Percentiles rank a stretch among this genome's conserved stretches.
These are phyloP conservation scores for Suhomyces atakaporum DNA, from an alignment of 1,139 yeast genomes.

Conservation along the genomic window DNA sequence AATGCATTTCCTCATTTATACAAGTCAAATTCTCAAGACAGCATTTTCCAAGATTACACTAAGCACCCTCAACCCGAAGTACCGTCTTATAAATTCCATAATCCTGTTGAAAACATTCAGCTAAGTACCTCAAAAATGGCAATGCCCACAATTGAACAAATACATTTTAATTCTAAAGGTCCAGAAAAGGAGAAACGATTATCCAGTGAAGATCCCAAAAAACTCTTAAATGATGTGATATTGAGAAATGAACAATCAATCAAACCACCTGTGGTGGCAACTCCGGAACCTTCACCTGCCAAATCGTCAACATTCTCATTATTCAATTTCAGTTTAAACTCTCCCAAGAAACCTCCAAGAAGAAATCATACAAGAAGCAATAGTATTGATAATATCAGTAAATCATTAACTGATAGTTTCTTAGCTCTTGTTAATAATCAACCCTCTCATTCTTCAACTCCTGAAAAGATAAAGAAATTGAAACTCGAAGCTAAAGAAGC, in stretches of 20 bases:
- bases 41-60: constrained; percentile 18
- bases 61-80: constrained; percentile 6
- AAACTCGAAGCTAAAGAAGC: constrained; percentile 14
- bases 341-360: constrained; percentile 8
- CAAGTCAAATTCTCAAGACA: constrained; percentile 30
- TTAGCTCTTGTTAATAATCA: constrained; percentile 18
- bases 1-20: constrained; percentile 37
- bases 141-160: constrained; percentile 35
- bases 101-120: constrained; percentile 38
- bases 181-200: too few relatives aligned
- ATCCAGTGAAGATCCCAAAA: constrained; percentile 14
- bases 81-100: constrained; percentile 33
- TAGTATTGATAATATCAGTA: constrained; percentile 17
- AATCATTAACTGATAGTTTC: constrained; percentile 23
- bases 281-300: constrained; percentile 9
- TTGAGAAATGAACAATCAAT: constrained; percentile 13
- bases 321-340: constrained; percentile 15
- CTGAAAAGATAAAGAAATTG: constrained; percentile 4
- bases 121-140: constrained; percentile 22
- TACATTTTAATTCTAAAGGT: constrained; percentile 18
- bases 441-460: constrained; percentile 8
- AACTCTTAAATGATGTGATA: constrained; percentile 24
- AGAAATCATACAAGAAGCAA: constrained; percentile 6
- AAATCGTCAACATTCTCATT: constrained; percentile 15
- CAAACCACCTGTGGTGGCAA: constrained; percentile 1